phyloP scores from a whole-genome alignment of 768 basidiomycete species.

The Myochromella boudieri region DNA sequence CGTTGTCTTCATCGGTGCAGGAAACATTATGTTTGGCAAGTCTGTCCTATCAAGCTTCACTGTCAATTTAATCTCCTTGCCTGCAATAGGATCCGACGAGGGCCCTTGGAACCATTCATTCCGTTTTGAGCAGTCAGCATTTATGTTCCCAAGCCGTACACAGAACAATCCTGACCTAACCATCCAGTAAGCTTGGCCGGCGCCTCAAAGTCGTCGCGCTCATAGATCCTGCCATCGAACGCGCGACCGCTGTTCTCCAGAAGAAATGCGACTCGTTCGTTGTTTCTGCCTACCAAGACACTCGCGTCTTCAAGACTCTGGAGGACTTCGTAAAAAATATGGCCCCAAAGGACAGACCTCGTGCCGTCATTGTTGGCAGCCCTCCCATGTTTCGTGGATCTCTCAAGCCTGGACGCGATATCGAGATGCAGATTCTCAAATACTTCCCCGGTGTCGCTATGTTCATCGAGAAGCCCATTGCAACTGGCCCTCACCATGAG shows the following conservation, averaged over 20 bases:
- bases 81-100: constrained; percentile 68
- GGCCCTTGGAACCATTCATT: constrained; percentile 94
- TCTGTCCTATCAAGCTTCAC: constrained; percentile 6
- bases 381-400: constrained; percentile 94
- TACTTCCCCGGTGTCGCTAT: constrained; percentile 85
- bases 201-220: constrained; percentile 95
- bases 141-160: constrained; percentile 23
- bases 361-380: constrained; percentile 84
- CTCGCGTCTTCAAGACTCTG: constrained; percentile 79
- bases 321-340: constrained; percentile 81
- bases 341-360: constrained; percentile 64
- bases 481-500: constrained; percentile 73
- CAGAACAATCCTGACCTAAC: constrained; percentile 12
- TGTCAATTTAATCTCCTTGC: neutral
- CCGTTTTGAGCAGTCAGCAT: constrained; percentile 91
- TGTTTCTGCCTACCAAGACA: constrained; percentile 88
- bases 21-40: constrained; percentile 96
- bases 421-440: constrained; percentile 86
- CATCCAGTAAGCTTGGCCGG: constrained; percentile 81
- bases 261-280: constrained; percentile 95
- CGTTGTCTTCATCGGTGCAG: constrained; percentile 92
- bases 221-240: constrained; percentile 86
- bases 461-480: constrained; percentile 92
- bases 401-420: constrained; percentile 69
- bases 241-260: constrained; percentile 75